phyloP scores from a whole-genome alignment of 768 basidiomycete species.

The Leccinum subgranulosum region DNA sequence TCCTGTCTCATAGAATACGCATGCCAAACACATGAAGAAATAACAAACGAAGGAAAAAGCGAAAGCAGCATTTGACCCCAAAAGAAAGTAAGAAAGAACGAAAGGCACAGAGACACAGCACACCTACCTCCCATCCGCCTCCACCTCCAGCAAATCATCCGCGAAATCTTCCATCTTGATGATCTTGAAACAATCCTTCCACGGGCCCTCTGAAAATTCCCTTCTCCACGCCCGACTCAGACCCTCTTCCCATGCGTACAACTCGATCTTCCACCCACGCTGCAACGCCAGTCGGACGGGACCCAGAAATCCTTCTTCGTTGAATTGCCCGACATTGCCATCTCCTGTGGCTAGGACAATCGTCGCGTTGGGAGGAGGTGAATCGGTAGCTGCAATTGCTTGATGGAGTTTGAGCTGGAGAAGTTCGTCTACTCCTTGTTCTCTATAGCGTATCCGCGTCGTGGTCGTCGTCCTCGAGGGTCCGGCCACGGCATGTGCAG shows the following conservation, averaged over 20 bases:
- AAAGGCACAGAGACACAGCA: background rate
- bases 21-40: background rate
- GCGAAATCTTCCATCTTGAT: conserved; percentile 70
- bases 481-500: conserved; percentile 12
- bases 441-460: conserved; percentile 62
- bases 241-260: conserved; percentile 89
- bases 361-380: conserved; percentile 61
- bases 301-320: conserved; percentile 88
- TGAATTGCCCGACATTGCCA: conserved; percentile 89
- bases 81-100: background rate
- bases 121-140: conserved; percentile 18
- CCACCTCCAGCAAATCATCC: conserved; percentile 50
- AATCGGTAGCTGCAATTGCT: conserved; percentile 69
- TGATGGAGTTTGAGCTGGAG: conserved; percentile 91
- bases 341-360: conserved; percentile 94
- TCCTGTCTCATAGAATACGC: background rate
- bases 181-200: conserved; percentile 45
- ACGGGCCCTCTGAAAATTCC: conserved; percentile 58
- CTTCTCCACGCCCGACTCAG: conserved; percentile 75
- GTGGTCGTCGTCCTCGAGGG: conserved; percentile 18
- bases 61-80: background rate
- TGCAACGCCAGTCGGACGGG: conserved; percentile 82
- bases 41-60: background rate
- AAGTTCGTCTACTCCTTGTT: conserved; percentile 95
- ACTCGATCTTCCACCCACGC: conserved; percentile 91